Evolutionary conservation across 2,329 filamentous ascomycete genomes (phyloP).

Genomic region (Trichoderma aggressivum): DNA sequence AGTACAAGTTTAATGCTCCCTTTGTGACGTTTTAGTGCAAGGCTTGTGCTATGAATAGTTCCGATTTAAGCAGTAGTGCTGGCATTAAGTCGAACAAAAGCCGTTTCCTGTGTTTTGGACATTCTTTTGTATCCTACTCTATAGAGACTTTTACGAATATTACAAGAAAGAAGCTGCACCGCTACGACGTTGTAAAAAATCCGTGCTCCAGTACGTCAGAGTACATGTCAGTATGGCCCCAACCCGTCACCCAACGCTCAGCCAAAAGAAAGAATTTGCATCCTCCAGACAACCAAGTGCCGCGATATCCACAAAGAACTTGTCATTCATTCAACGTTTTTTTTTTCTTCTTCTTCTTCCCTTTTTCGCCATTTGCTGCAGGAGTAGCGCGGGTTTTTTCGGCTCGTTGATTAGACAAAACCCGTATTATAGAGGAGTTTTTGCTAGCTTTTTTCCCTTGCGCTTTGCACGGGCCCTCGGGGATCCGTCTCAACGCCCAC

Average conservation of each 20-base stretch:
- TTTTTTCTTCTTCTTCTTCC: neutral
- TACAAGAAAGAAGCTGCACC: neutral
- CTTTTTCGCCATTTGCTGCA: neutral
- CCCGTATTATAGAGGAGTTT: neutral
- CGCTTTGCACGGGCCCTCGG: neutral
- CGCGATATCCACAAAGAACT: neutral
- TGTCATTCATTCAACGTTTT: neutral
- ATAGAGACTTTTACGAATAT: neutral
- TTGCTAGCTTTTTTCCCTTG: neutral
- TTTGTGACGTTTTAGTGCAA: constrained; percentile 9
- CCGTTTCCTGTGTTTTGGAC: neutral
- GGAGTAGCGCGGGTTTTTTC: neutral
- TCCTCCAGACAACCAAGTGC: constrained; percentile 10
- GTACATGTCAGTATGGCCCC: neutral
- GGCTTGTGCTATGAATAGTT: constrained; percentile 14
- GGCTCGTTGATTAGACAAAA: neutral
- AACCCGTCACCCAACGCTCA: constrained; percentile 13
- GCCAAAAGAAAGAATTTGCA: neutral
- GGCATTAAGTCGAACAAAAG: neutral
- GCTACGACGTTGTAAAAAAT: neutral
- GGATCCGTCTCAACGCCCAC: neutral
- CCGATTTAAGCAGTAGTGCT: neutral
- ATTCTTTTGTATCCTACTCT: too few species aligned
- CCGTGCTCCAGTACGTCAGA: neutral
- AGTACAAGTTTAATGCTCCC: neutral